Percentiles rank a stretch among this genome's conserved stretches.
phyloP scores from a whole-genome alignment of 495 filamentous ascomycete genomes.

The Aspergillus incahuasiensis region DNA sequence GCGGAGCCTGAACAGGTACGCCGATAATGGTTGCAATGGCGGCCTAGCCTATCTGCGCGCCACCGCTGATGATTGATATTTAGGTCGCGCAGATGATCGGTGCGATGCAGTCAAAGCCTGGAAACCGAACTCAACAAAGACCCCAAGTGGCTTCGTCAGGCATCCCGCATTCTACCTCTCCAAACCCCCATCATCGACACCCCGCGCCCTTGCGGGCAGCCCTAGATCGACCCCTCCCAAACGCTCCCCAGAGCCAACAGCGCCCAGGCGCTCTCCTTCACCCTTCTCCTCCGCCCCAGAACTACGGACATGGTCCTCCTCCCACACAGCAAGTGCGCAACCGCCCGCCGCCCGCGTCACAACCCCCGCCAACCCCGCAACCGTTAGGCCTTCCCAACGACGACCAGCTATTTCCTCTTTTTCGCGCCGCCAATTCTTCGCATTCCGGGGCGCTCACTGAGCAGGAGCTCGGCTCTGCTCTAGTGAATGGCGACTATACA shows the following conservation, averaged over 20 bases:
- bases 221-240: constrained; percentile 24
- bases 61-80: constrained; percentile 3
- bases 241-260: constrained; percentile 26
- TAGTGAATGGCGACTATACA: constrained; percentile 95
- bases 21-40: background rate
- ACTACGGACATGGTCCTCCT: constrained; percentile 56
- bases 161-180: constrained; percentile 27
- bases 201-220: constrained; percentile 24
- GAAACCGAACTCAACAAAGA: constrained; percentile 24
- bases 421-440: constrained; percentile 84
- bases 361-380: constrained; percentile 49
- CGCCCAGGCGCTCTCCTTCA: constrained; percentile 38
- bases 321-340: constrained; percentile 42
- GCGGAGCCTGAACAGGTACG: constrained; percentile 89
- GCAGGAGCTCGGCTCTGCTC: constrained; percentile 78
- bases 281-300: constrained; percentile 53
- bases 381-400: constrained; percentile 59
- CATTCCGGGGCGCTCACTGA: constrained; percentile 81
- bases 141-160: constrained; percentile 16
- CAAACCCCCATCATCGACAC: constrained; percentile 22
- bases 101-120: constrained; percentile 28
- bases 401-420: constrained; percentile 70
- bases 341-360: constrained; percentile 56
- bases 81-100: constrained; percentile 55
- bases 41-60: background rate